Evolutionary conservation across 768 basidiomycete genomes (phyloP).

Genomic region (Boletus reticulatus): DNA sequence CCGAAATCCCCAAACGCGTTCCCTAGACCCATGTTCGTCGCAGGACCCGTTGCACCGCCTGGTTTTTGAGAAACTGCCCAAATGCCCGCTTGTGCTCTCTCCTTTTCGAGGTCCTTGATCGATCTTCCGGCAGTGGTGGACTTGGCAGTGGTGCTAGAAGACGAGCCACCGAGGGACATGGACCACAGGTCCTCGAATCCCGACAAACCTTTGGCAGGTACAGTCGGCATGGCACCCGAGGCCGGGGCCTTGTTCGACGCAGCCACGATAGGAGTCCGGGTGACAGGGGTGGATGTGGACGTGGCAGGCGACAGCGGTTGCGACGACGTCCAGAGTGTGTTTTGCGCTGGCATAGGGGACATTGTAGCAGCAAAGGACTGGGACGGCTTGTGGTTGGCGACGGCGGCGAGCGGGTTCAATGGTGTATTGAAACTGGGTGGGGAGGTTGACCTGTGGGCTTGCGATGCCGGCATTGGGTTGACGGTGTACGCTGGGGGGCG

Average conservation of each 20-base stretch:
- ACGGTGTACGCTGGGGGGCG: conserved; percentile 8
- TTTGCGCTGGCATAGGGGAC: conserved; percentile 20
- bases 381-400: conserved; percentile 22
- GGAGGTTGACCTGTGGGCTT: conserved; percentile 14
- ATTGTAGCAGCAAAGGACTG: conserved; percentile 16
- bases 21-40: conserved; percentile 11
- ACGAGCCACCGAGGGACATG: conserved; percentile 61
- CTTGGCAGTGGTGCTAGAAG: conserved; percentile 32
- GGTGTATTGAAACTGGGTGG: conserved; percentile 27
- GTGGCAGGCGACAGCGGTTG: conserved; percentile 29
- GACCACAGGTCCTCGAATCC: conserved; percentile 92
- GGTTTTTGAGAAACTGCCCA: conserved; percentile 53
- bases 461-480: conserved; percentile 9
- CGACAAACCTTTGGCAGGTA: conserved; percentile 39
- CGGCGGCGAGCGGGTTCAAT: conserved; percentile 27
- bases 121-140: conserved; percentile 55
- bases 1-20: conserved; percentile 37
- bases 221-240: conserved; percentile 18
- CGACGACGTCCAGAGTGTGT: conserved; percentile 21
- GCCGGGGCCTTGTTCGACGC: conserved; percentile 14
- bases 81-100: conserved; percentile 76
- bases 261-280: conserved; percentile 8
- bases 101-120: conserved; percentile 86
- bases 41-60: conserved; percentile 1
- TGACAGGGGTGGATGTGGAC: conserved; percentile 9